Base-by-base conservation (phyloP, 108 stramenopile species). In the Nitzschia palea region DNA sequence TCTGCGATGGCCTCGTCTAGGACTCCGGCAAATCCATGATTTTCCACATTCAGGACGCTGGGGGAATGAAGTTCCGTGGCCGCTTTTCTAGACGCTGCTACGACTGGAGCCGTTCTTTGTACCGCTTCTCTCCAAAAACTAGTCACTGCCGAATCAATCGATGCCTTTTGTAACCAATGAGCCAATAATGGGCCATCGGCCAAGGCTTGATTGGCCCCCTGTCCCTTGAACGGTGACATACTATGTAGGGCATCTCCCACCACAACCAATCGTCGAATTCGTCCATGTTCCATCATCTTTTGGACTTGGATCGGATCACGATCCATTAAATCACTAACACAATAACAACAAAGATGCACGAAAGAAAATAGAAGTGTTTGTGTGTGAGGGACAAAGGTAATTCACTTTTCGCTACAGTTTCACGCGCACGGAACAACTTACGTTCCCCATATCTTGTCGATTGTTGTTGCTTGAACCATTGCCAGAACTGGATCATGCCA, bases 151-250 rank as follows among this genome's bases (percentile, higher is more conserved):
- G 86, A 76, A 23, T 88, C 83, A 1, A 84, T 31, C 37, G 74
- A 78, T 0, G 87, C 67, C 45, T 62, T 70, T 14, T 57, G 52
- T 56, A 91, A 64, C 84, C 88, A 91, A 25, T 64, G 44, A 4
- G 84, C 84, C 65, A 94, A 67, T 15, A 91, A 57, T 10, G 86
- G 88, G 2, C 93, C 97, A 64, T 97, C 97, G 15, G 79, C 55
- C 47, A 97, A 70, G 0, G 95, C 92, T 71, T 96, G 93, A 70
- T 97, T 96, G 35, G 95, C 95, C 14, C 96, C 96, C 55, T 93
- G 91, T 51, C 96, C 96, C 63, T 97, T 97, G 85, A 97, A 97
- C 0, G 89, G 89, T 9, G 83, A 81, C 95, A 97, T 95, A 3
- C 84, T 59, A 67, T 97, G 96, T 1, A 86, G 65, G 4, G 96